Percentiles rank a stretch among this genome's conserved stretches.
phyloP scores from a whole-genome alignment of 345 rosid genomes.

The Euphorbia peplus region DNA sequence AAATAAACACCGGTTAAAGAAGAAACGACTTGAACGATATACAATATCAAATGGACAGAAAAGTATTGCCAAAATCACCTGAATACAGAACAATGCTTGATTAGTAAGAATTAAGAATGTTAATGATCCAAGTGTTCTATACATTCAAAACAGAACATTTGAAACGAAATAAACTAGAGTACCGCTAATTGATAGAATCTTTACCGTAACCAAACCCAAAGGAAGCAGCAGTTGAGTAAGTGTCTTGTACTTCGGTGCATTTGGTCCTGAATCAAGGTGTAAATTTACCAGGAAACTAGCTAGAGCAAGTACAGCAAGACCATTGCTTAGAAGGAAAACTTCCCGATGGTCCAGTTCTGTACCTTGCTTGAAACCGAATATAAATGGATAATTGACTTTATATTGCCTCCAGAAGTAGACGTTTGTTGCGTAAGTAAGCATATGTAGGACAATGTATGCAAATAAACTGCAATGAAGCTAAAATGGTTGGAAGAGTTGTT shows the following conservation, averaged over 20 bases:
- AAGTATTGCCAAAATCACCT: conserved; percentile 44
- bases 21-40: conserved; percentile 43
- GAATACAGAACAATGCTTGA: conserved; percentile 5
- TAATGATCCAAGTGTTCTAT: too few species aligned
- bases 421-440: conserved; percentile 57
- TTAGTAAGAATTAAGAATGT: too few species aligned
- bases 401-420: conserved; percentile 67
- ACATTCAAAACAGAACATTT: background rate
- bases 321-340: conserved; percentile 59
- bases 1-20: conserved; percentile 33
- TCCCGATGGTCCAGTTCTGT: conserved; percentile 59
- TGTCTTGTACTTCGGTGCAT: conserved; percentile 34
- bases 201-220: conserved; percentile 50
- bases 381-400: conserved; percentile 64
- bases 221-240: conserved; percentile 52
- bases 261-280: conserved; percentile 48
- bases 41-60: conserved; percentile 55
- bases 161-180: background rate
- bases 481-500: background rate
- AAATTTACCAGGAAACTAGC: conserved; percentile 53
- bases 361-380: conserved; percentile 70
- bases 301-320: conserved; percentile 57
- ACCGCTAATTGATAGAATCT: conserved; percentile 18
- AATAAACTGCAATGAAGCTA: conserved; percentile 53
- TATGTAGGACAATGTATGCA: conserved; percentile 54